Percentiles rank a stretch among this genome's conserved stretches.
phyloP scores from a whole-genome alignment of 805 yeast genomes.

The Saturnispora saitoi region DNA sequence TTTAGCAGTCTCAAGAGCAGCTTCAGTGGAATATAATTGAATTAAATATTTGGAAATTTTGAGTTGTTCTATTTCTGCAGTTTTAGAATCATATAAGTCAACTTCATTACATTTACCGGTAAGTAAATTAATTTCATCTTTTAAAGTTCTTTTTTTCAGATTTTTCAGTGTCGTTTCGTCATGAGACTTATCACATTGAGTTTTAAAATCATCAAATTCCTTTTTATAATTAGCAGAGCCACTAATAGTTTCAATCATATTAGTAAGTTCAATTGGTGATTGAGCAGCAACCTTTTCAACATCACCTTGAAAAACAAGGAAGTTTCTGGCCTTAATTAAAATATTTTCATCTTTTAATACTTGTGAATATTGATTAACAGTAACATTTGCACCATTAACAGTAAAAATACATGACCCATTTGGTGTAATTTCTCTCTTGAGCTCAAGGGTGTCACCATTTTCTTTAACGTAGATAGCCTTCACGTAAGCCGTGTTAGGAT shows the following conservation, averaged over 20 bases:
- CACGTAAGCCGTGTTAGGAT: constrained; percentile 58
- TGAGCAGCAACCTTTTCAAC: constrained; percentile 90
- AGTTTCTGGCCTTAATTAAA: constrained; percentile 80
- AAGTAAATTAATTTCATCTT: constrained; percentile 69
- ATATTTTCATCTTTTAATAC: constrained; percentile 72
- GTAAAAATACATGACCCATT: constrained; percentile 61
- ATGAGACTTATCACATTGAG: constrained; percentile 56
- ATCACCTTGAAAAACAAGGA: constrained; percentile 93
- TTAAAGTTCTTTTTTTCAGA: constrained; percentile 59
- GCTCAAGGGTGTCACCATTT: constrained; percentile 47
- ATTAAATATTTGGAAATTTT: constrained; percentile 48
- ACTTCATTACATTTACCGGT: constrained; percentile 68
- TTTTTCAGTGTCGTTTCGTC: constrained; percentile 56
- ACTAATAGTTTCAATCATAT: constrained; percentile 70
- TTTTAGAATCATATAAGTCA: constrained; percentile 50
- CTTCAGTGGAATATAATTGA: constrained; percentile 55
- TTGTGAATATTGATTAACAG: constrained; percentile 56
- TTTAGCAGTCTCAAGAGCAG: constrained; percentile 27
- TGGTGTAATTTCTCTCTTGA: constrained; percentile 53
- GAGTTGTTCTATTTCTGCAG: constrained; percentile 39
- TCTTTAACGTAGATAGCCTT: constrained; percentile 64
- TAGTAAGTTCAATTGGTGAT: constrained; percentile 65
- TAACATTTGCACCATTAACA: constrained; percentile 51
- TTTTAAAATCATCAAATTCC: constrained; percentile 59
- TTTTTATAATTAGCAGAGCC: constrained; percentile 63